Base-by-base conservation (phyloP, 768 basidiomycete genomes). In the Collybiopsis confluens region DNA sequence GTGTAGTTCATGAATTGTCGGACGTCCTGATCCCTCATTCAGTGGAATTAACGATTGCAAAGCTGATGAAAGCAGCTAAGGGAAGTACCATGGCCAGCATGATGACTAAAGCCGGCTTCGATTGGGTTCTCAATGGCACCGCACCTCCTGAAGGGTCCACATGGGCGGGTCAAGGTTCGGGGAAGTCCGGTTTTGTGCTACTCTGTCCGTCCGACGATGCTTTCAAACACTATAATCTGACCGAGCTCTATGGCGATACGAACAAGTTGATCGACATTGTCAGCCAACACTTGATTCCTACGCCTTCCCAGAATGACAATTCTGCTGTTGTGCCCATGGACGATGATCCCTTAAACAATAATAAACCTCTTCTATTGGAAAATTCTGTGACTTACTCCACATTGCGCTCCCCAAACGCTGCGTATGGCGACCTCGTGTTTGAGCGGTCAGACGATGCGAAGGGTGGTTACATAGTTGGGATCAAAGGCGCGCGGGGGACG, bases 191-290 rank as follows among this genome's bases (percentile, higher is more conserved):
- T 3, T 98, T 95, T 86, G 96, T 93, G 1, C 68, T 99, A 3
- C 76, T 99, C 20, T 94, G 90, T 59, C 97, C 97, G 2, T 82
- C 84, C 5, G 97, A 99, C 62, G 86, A 88, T 54, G 94, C 96
- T 0, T 97, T 98, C 78, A 87, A 92, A 65, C 72, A 80, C 20
- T 70, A 88, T 67, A 95, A 98, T 70, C 68, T 98, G 54, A 93
- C 93, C 0, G 67, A 70, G 55, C 67, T 93, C 21, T 85, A 84
- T 57, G 77, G 76, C 24, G 78, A 91, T 62, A 55, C 68, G 10
- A 75, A 80, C 2, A 62, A 61, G 6, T 71, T 92, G 45, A 77
- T 74, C 49, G 72, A 66, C 8, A 79, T 92, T 23, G 88, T 92
- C 55, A 69, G 77, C 42, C 92, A 93, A 63, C 91, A 92, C 68